Evolutionary conservation across 129 eudicot species (phyloP).

Genomic region (Silybum marianum): DNA sequence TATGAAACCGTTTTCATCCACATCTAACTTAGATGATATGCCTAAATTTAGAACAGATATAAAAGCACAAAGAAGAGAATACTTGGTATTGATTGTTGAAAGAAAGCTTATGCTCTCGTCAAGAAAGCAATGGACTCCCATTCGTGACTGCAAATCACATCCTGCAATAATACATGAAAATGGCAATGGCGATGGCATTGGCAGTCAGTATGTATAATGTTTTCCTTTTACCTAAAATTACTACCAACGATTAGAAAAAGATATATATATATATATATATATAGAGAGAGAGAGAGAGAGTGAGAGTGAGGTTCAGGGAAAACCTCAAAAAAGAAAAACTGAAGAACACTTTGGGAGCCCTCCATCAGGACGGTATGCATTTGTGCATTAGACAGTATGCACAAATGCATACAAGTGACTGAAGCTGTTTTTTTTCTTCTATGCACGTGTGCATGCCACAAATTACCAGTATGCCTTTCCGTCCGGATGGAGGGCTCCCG

Average conservation of each 20-base stretch:
- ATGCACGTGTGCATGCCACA: no score
- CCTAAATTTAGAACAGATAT: background rate
- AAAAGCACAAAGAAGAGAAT: background rate
- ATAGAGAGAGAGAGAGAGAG: no score
- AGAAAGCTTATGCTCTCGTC: slow-evolving; percentile 52
- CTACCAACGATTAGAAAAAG: background rate
- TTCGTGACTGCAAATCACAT: slow-evolving; percentile 85
- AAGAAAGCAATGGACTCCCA: slow-evolving; percentile 90
- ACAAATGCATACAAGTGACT: no score
- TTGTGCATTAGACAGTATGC: no score
- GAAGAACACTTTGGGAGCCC: no score
- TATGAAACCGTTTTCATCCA: slow-evolving; percentile 15
- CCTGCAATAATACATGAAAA: slow-evolving; percentile 44
- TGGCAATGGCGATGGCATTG: background rate
- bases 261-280: background rate
- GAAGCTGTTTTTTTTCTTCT: no score
- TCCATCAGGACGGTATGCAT: no score
- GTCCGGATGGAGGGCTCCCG: no score
- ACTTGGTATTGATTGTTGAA: slow-evolving; percentile 3
- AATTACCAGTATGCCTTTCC: no score
- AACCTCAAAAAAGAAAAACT: no score
- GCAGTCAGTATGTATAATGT: background rate
- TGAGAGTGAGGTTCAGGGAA: no score
- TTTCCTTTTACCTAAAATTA: background rate
- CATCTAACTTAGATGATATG: slow-evolving; percentile 4